Base-by-base conservation (phyloP, 129 eudicot species). In the Helichrysum umbraculigerum region DNA sequence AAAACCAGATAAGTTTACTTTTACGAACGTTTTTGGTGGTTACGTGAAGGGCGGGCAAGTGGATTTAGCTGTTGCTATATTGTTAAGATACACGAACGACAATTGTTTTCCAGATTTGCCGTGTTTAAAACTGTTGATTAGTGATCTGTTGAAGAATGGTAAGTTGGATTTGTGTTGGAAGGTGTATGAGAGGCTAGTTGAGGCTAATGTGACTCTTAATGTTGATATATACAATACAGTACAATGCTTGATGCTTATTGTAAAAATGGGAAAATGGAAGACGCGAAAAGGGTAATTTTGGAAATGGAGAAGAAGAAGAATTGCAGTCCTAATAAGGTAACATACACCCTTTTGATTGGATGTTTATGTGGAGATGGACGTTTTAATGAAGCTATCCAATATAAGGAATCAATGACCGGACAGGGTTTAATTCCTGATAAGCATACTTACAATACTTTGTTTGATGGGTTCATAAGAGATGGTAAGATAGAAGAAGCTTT, bases 11-110 rank as follows among this genome's bases (percentile, higher is more conserved):
- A 82, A 70, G 51, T 88, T 88, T 81, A 85, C 90, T 34, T 86
- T 86, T 65, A 87, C 86, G 21, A 86, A 60, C 69, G 71, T 86
- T 72, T 86, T 91, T 37, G 78, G 76, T 47, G 97, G 87, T 80
- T 79, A 83, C 64, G 81, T 79, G 39, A 91, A 84, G 70, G 83
- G 32, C 21, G 94, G 95, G 67, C 86, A 88, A 73, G 80, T 81
- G 32, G 65, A 66, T 33, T 84, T 78, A 66, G 87, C 86, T 5
- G 84, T 25, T 25, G 28, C 28, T 25, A 25, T 25, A 25, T 25
- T 25, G 28, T 25, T 25, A 25, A 25, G 28, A 25, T 25, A 25
- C 0, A 25, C 28, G 1, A 25, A 25, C 28, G 73, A 79, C 79
- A 68, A 74, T 44, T 91, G 50, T 78, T 91, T 54, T 37, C 17